These are phyloP conservation scores for Blastomyces emzantsi DNA, from an alignment of 2,329 filamentous ascomycete species.

Conservation along the genomic window DNA sequence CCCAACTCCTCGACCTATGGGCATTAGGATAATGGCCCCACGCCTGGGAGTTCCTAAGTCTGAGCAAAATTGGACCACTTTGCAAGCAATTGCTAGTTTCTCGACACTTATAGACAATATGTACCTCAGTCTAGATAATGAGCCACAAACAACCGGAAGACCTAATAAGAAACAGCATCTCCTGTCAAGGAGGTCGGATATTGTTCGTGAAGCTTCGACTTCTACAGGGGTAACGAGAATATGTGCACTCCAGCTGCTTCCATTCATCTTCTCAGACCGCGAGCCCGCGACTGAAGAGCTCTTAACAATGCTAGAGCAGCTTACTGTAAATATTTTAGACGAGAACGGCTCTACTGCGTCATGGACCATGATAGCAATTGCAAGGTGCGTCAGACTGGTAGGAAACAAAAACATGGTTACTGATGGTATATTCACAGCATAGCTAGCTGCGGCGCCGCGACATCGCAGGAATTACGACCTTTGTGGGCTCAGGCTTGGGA, in stretches of 20 bases:
- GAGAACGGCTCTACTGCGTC: conserved; percentile 59
- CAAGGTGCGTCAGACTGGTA: conserved; percentile 50
- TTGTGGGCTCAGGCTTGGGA: conserved; percentile 71
- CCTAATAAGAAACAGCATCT: conserved; percentile 31
- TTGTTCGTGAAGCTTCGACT: conserved; percentile 29
- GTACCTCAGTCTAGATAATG: conserved; percentile 10
- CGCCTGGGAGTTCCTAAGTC: conserved; percentile 28
- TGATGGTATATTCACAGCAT: conserved; percentile 23
- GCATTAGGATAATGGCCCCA: conserved; percentile 30
- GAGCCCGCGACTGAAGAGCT: conserved; percentile 46
- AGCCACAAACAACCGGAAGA: conserved; percentile 11
- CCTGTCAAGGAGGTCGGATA: conserved; percentile 29
- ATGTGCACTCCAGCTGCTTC: conserved; percentile 47
- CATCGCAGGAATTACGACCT: conserved; percentile 33
- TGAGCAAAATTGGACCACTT: conserved; percentile 33
- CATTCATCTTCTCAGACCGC: conserved; percentile 42
- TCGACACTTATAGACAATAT: conserved; percentile 32
- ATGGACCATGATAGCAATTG: conserved; percentile 78
- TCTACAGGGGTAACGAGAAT: conserved; percentile 34
- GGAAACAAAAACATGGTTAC: conserved; percentile 10
- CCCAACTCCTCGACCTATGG: conserved; percentile 25
- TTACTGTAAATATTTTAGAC: conserved; percentile 55
- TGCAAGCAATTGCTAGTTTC: conserved; percentile 34
- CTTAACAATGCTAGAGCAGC: conserved; percentile 47
- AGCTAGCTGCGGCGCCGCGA: conserved; percentile 27